phyloP scores from a whole-genome alignment of 2,329 filamentous ascomycete genomes.

The Daldinia sp. region DNA sequence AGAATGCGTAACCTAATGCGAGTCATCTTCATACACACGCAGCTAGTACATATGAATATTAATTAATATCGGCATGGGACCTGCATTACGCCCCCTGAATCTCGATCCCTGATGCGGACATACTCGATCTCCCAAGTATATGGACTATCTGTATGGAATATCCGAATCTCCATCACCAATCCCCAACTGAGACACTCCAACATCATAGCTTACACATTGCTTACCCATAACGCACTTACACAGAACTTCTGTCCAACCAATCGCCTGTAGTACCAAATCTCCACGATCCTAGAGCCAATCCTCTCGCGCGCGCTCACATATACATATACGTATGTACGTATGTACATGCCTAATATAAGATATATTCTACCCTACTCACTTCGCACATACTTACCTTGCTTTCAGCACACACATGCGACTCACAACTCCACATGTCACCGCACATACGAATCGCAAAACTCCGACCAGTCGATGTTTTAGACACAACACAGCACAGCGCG shows the following conservation, averaged over 20 bases:
- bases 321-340: neutral
- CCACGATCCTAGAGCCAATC: neutral
- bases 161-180: conserved; percentile 4
- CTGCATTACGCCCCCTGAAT: conserved; percentile 7
- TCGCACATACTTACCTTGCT: neutral
- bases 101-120: conserved; percentile 1
- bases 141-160: conserved; percentile 5
- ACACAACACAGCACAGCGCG: neutral
- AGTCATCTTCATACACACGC: neutral
- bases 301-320: neutral
- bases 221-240: neutral
- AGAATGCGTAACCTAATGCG: conserved; percentile 2
- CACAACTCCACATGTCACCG: neutral
- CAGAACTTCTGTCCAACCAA: neutral
- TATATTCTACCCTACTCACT: neutral
- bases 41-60: neutral
- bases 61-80: neutral
- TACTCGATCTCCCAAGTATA: neutral
- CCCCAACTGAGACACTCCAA: neutral
- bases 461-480: neutral
- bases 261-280: conserved; percentile 1
- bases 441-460: conserved; percentile 3
- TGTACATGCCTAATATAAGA: neutral
- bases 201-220: conserved; percentile 2
- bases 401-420: neutral